These are phyloP conservation scores for Podospora pseudopauciseta DNA, from an alignment of 495 filamentous ascomycete genomes.

Conservation along the genomic window DNA sequence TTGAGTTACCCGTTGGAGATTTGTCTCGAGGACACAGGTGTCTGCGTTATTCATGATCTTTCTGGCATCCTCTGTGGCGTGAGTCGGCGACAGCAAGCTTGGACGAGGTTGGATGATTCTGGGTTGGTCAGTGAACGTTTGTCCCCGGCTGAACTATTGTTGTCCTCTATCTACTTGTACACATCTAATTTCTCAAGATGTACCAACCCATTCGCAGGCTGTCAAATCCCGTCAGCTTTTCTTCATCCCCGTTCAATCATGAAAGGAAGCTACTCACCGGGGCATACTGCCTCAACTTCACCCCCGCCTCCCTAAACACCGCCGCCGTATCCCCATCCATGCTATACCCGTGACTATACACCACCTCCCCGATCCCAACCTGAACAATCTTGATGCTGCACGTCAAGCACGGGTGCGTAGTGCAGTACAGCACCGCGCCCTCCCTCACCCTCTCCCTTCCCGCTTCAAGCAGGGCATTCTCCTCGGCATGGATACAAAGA, in stretches of 20 bases:
- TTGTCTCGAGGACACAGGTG: too few species aligned
- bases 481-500: constrained; percentile 92
- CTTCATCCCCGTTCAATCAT: background rate
- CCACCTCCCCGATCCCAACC: constrained; percentile 91
- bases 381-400: constrained; percentile 97
- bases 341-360: constrained; percentile 87
- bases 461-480: constrained; percentile 93
- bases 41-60: too few species aligned
- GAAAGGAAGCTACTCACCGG: constrained; percentile 54
- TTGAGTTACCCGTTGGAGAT: too few species aligned
- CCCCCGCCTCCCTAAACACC: constrained; percentile 71
- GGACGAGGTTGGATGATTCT: too few species aligned
- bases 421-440: constrained; percentile 81
- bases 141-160: background rate
- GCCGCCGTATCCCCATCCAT: constrained; percentile 86
- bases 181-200: constrained; percentile 48
- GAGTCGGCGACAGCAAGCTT: too few species aligned
- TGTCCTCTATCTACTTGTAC: background rate
- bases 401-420: constrained; percentile 97
- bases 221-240: background rate
- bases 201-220: constrained; percentile 54
- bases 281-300: constrained; percentile 74
- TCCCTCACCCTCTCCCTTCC: constrained; percentile 84
- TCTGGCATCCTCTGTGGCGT: too few species aligned
- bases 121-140: too few species aligned